These are phyloP conservation scores for Ophiostoma sp. DNA, from an alignment of 2,329 filamentous ascomycete genomes.

Conservation along the genomic window DNA sequence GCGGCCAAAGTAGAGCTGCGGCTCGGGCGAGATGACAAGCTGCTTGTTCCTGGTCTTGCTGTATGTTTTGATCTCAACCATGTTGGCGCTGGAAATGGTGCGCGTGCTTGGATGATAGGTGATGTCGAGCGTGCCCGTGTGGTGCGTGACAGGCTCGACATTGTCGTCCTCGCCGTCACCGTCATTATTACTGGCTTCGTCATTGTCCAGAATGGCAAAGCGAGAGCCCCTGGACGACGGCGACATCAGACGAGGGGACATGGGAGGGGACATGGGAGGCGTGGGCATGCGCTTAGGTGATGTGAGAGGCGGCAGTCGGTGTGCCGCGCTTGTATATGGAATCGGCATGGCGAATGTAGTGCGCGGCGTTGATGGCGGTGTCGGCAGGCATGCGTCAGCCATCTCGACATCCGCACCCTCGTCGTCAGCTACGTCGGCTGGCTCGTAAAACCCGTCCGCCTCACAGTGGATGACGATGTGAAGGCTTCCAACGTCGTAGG, in stretches of 20 bases:
- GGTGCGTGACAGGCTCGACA: neutral
- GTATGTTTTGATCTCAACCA: neutral
- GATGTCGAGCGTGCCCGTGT: neutral
- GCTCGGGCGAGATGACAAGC: constrained; percentile 22
- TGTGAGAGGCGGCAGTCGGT: neutral
- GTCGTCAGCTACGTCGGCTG: neutral
- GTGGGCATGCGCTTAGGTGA: neutral
- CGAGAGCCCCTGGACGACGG: neutral
- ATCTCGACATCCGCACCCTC: neutral
- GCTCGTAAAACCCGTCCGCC: constrained; percentile 25
- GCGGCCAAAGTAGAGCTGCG: constrained; percentile 28
- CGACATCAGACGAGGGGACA: neutral
- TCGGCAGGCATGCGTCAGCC: neutral
- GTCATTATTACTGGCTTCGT: neutral
- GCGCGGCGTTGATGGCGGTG: neutral
- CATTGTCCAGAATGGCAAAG: neutral
- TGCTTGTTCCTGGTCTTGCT: neutral
- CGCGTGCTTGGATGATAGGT: neutral
- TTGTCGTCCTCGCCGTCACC: neutral
- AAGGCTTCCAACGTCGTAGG: constrained; percentile 26
- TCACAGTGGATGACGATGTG: constrained; percentile 27
- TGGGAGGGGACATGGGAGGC: neutral
- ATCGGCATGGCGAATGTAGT: neutral
- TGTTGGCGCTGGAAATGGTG: neutral
- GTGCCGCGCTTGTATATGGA: neutral